Conservation (phyloP, 73 alveolate genomes). For the Paramecium sonneborni region DNA sequence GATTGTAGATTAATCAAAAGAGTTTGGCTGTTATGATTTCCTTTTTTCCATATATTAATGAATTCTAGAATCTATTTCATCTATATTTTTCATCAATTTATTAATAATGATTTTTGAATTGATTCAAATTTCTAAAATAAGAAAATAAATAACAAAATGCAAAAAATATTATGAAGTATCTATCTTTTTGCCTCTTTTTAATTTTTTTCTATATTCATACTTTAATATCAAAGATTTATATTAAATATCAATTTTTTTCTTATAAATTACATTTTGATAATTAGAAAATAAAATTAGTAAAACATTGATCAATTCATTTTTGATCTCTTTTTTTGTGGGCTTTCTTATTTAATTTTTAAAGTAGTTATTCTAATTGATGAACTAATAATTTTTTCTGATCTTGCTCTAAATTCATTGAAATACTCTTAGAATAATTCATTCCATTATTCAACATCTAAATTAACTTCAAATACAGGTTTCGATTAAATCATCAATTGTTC, state of each 20-base stretch:
- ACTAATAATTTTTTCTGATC: not conserved
- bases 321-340: not conserved
- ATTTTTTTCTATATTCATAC: no score
- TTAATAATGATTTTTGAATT: not conserved
- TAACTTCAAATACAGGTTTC: not conserved
- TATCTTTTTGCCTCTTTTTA: no score
- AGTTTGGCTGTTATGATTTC: not conserved
- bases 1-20: not conserved
- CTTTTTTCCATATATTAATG: not conserved
- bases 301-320: not conserved
- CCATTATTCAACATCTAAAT: not conserved
- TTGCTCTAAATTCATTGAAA: not conserved
- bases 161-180: no score
- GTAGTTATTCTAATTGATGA: not conserved
- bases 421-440: not conserved
- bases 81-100: not conserved
- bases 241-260: not conserved
- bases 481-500: not conserved
- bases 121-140: not conserved
- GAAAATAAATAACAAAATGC: not conserved
- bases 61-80: not conserved
- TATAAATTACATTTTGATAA: not conserved
- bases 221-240: no score
- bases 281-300: not conserved
- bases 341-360: not conserved